Conservation (phyloP, 345 rosid species). For the Nephelium lappaceum region DNA sequence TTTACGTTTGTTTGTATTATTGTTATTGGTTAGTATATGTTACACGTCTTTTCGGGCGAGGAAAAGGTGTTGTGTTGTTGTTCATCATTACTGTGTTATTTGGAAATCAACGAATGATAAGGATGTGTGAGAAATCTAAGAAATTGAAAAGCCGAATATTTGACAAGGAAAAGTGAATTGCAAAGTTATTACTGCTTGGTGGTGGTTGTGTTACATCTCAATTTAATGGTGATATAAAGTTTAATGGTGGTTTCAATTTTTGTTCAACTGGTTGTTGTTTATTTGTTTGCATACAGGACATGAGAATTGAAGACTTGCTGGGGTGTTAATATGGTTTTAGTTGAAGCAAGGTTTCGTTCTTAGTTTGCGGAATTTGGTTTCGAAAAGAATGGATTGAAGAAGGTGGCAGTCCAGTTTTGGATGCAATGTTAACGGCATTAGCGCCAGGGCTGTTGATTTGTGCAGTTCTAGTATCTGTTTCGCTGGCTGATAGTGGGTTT, state of each 20-base stretch:
- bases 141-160: constrained; percentile 10
- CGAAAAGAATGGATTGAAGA: constrained; percentile 44
- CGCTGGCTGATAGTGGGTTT: constrained; percentile 46
- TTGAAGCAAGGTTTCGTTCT: constrained; percentile 12
- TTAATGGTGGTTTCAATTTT: constrained; percentile 17
- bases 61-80: constrained; percentile 22
- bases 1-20: not conserved
- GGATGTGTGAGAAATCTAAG: not conserved
- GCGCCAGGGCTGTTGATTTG: constrained; percentile 53
- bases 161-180: constrained; percentile 4
- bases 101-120: not conserved
- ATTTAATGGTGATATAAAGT: constrained; percentile 14
- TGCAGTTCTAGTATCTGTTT: constrained; percentile 38
- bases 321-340: constrained; percentile 16
- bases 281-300: constrained; percentile 19
- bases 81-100: constrained; percentile 29
- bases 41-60: constrained; percentile 8
- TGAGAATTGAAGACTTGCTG: constrained; percentile 25
- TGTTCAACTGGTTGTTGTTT: not conserved
- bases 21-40: not conserved
- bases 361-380: constrained; percentile 7
- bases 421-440: constrained; percentile 65
- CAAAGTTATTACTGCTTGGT: not conserved
- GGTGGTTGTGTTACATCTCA: constrained; percentile 33
- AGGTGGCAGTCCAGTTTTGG: constrained; percentile 37